phyloP scores from a whole-genome alignment of 768 basidiomycete species.

The Suillus brevipes region DNA sequence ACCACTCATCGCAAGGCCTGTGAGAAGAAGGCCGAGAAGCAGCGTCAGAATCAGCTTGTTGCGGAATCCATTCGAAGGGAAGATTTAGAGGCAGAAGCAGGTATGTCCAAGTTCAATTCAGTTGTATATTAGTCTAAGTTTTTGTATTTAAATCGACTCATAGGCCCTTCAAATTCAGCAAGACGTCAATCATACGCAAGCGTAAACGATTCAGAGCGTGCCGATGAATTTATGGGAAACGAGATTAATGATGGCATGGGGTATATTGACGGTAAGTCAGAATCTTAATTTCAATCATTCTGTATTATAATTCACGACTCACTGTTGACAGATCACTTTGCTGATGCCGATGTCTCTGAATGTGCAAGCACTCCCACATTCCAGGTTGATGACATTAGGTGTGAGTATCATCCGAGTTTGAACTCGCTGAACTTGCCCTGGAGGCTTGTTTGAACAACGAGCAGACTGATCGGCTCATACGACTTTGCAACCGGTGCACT shows the following conservation, averaged over 20 bases:
- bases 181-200: neutral
- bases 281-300: too few relatives aligned
- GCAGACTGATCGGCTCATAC: conserved; percentile 21
- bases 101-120: neutral
- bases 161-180: neutral
- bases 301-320: neutral
- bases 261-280: neutral
- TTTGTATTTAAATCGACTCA: neutral
- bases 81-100: neutral
- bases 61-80: neutral
- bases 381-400: conserved; percentile 23
- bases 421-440: conserved; percentile 29
- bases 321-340: neutral
- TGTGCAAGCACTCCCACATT: neutral
- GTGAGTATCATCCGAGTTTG: conserved; percentile 30
- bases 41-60: neutral
- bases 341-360: neutral
- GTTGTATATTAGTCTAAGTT: neutral
- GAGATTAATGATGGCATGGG: neutral
- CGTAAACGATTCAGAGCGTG: neutral
- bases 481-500: conserved; percentile 15
- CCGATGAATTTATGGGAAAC: neutral
- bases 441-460: conserved; percentile 21
- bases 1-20: neutral
- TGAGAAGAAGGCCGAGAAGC: neutral